Conservation (phyloP, 2,329 filamentous ascomycete genomes). For the Stagonosporopsis chrysanthemi region DNA sequence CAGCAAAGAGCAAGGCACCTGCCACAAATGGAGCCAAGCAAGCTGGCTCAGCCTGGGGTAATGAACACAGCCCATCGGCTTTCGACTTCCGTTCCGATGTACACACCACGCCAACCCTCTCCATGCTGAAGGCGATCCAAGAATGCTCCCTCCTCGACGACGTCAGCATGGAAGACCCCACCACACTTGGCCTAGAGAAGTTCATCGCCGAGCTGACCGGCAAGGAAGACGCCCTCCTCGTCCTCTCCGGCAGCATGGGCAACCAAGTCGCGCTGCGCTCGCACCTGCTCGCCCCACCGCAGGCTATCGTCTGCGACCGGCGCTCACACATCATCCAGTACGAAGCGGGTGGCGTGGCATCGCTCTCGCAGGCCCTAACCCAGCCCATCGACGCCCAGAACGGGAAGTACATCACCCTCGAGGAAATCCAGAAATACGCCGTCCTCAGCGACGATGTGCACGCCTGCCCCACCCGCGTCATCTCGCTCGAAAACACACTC, state of each 20-base stretch:
- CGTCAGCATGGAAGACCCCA: conserved; percentile 80
- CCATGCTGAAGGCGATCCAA: conserved; percentile 83
- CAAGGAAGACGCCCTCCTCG: conserved; percentile 80
- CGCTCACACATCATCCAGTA: conserved; percentile 79
- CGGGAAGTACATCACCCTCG: conserved; percentile 74
- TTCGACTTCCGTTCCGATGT: conserved; percentile 62
- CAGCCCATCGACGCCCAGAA: conserved; percentile 73
- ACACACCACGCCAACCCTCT: conserved; percentile 53
- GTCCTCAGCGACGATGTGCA: conserved; percentile 76
- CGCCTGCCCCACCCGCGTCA: conserved; percentile 78
- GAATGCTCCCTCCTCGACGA: conserved; percentile 81
- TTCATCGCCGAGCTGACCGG: conserved; percentile 76
- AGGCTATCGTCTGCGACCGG: conserved; percentile 80
- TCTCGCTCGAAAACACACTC: conserved; percentile 86
- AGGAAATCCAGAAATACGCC: conserved; percentile 74
- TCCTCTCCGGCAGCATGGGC: conserved; percentile 92
- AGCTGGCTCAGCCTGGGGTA: conserved; percentile 46
- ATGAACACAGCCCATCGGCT: conserved; percentile 59
- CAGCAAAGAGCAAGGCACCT: conserved; percentile 36
- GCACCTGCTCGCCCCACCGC: conserved; percentile 79
- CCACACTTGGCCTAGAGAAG: conserved; percentile 77
- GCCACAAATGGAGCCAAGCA: conserved; percentile 22
- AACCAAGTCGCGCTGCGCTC: conserved; percentile 86
- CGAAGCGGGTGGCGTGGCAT: conserved; percentile 73
- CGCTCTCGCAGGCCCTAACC: conserved; percentile 74